Percentiles rank a stretch among this genome's conserved stretches.
Conservation (phyloP, 495 filamentous ascomycete species). For the Hypoxylon lienhwacheense region DNA sequence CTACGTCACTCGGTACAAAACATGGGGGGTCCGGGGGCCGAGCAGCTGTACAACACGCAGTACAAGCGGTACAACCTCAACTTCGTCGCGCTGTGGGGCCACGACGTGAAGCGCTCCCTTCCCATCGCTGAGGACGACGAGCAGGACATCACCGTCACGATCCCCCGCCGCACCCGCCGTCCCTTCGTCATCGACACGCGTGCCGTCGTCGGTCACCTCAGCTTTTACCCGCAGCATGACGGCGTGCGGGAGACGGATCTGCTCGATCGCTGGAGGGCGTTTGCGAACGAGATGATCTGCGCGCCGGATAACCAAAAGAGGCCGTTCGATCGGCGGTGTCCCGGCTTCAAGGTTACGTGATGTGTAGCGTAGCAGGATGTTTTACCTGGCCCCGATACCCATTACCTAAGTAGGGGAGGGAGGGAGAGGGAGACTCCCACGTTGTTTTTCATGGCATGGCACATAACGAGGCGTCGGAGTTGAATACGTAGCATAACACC, state of each 20-base stretch:
- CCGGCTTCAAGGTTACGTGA: constrained; percentile 22
- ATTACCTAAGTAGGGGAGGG: background rate
- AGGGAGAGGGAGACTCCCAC: too few species aligned
- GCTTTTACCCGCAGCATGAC: constrained; percentile 43
- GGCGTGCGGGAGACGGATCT: constrained; percentile 56
- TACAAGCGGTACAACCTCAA: constrained; percentile 48
- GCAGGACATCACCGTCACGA: constrained; percentile 36
- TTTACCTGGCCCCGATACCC: too few species aligned
- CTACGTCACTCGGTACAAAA: constrained; percentile 13
- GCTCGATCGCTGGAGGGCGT: constrained; percentile 54
- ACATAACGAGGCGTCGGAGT: too few species aligned
- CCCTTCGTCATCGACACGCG: constrained; percentile 56
- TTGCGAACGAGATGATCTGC: constrained; percentile 52
- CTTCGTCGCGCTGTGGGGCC: constrained; percentile 54
- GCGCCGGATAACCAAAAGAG: constrained; percentile 28
- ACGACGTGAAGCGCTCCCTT: constrained; percentile 39
- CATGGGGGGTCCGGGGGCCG: constrained; percentile 28
- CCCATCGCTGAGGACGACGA: constrained; percentile 41
- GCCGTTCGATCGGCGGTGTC: constrained; percentile 35
- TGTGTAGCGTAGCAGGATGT: background rate
- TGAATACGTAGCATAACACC: too few species aligned
- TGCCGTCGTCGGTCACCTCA: constrained; percentile 55
- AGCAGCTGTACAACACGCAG: constrained; percentile 50
- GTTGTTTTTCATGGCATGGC: too few species aligned
- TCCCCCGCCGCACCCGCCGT: constrained; percentile 29